Evolutionary conservation across 371 early-diverging fungal species (phyloP).

Genomic region (Entomophthora muscae): DNA sequence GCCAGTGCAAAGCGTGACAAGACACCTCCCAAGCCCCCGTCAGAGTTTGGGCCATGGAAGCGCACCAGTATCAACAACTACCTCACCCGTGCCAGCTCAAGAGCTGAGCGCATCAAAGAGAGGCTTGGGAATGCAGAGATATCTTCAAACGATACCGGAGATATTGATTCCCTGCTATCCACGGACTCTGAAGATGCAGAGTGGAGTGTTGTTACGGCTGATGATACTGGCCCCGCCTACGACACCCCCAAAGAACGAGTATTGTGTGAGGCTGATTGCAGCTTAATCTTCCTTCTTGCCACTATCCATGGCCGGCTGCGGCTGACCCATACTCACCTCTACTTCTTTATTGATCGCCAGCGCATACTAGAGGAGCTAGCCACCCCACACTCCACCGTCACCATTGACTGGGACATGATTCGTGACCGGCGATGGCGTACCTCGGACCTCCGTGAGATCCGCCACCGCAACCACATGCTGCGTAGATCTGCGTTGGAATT

Average conservation of each 20-base stretch:
- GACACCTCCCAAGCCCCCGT: constrained; percentile 8
- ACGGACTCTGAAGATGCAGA: constrained; percentile 12
- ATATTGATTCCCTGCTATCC: constrained; percentile 2
- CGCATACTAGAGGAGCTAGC: constrained; percentile 11
- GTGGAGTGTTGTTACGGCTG: constrained; percentile 13
- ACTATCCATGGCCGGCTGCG: constrained; percentile 27
- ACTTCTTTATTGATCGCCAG: constrained; percentile 21
- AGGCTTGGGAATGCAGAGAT: neutral
- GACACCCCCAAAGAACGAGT: constrained; percentile 10
- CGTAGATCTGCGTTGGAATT: constrained; percentile 39
- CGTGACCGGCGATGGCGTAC: constrained; percentile 33
- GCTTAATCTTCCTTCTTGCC: constrained; percentile 27
- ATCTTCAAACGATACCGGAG: neutral
- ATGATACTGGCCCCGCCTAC: constrained; percentile 5
- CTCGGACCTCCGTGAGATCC: constrained; percentile 25
- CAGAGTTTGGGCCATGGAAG: neutral
- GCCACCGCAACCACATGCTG: constrained; percentile 35
- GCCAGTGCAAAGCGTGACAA: constrained; percentile 29
- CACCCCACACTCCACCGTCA: constrained; percentile 11
- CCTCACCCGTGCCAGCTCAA: constrained; percentile 1
- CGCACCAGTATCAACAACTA: constrained; percentile 3
- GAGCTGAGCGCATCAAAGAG: constrained; percentile 5
- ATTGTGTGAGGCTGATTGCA: constrained; percentile 21
- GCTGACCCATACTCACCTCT: constrained; percentile 19
- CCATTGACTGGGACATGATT: constrained; percentile 19